Evolutionary conservation across 2,329 filamentous ascomycete genomes (phyloP), one percentile per base, ranked within the genome.

Genomic region (Apiospora koreana): DNA sequence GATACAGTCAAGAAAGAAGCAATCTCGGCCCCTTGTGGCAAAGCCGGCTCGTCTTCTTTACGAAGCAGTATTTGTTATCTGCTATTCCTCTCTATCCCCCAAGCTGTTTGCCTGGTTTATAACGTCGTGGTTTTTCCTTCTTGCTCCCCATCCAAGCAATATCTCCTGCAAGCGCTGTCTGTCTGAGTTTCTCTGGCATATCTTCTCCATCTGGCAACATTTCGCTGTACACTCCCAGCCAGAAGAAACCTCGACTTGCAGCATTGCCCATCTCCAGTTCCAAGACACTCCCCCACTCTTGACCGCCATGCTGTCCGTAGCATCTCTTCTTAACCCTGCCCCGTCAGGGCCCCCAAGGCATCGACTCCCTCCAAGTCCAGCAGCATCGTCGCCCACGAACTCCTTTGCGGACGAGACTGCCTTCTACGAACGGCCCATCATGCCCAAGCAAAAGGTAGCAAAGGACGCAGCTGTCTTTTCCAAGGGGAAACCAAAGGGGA

Each of bases 381-480:
- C 73, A 72, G 77, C 77, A 68, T 80, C 79, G 66, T 80, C 81
- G 65, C 79, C 80, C 69, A 75, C 80, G 31, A 76, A 76, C 69
- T 80, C 79, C 66, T 77, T 77, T 71, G 74, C 74, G 41, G 79
- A 81, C 72, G 79, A 81, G 67, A 75, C 76, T 68, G 69, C 74
- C 21, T 74, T 79, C 68, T 71, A 74, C 38, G 76, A 77, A 64
- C 76, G 76, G 72, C 74, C 76, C 70, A 72, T 75, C 69, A 75
- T 80, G 71, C 73, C 78, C 73, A 87, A 85, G 76, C 85, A 86
- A 73, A 93, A 91, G 81, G 84, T 91, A 76, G 82, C 86, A 70
- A 94, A 93, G 79, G 89, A 93, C 75, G 86, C 86, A 38, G 86
- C 89, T 0, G 81, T 91, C 9, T 90, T 92, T 78, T 84, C 85